A percentile compares a stretch with the other conserved stretches of the same genome.
Conservation (phyloP, 805 yeast genomes). For the Blastobotrys peoriensis region DNA sequence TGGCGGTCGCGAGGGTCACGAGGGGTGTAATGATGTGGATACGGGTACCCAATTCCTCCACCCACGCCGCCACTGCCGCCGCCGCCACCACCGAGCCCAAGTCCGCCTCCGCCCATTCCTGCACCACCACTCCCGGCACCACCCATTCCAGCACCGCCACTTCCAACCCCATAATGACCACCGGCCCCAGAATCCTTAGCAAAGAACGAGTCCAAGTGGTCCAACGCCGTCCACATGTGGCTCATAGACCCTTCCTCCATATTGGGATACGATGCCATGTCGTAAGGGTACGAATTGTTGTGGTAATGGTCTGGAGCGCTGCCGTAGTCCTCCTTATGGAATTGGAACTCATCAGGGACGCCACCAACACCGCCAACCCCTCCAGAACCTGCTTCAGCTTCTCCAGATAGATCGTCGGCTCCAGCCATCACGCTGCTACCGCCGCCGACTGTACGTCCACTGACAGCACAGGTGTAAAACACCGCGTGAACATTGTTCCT, state of each 20-base stretch:
- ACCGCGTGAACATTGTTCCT: constrained; percentile 94
- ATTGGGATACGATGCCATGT: too few species aligned
- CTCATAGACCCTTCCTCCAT: constrained; percentile 65
- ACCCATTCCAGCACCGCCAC: not conserved
- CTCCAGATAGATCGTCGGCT: constrained; percentile 1
- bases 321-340: constrained; percentile 56
- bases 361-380: constrained; percentile 6
- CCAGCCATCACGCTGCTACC: constrained; percentile 3
- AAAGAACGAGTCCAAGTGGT: constrained; percentile 82
- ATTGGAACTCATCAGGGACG: constrained; percentile 30
- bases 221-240: constrained; percentile 89
- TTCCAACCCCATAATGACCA: not conserved
- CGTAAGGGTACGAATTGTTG: constrained; percentile 35
- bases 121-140: too few species aligned
- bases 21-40: not conserved
- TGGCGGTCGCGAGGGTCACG: too few species aligned
- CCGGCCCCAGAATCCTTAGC: constrained; percentile 43
- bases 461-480: constrained; percentile 68
- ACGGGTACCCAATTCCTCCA: not conserved
- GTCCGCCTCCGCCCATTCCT: not conserved
- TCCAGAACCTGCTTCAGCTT: constrained; percentile 5
- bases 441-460: constrained; percentile 9
- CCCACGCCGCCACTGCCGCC: not conserved
- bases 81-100: not conserved
- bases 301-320: constrained; percentile 40